These are phyloP conservation scores for Simplicillium sp. DNA, from an alignment of 2,329 filamentous ascomycete genomes.

Conservation along the genomic window DNA sequence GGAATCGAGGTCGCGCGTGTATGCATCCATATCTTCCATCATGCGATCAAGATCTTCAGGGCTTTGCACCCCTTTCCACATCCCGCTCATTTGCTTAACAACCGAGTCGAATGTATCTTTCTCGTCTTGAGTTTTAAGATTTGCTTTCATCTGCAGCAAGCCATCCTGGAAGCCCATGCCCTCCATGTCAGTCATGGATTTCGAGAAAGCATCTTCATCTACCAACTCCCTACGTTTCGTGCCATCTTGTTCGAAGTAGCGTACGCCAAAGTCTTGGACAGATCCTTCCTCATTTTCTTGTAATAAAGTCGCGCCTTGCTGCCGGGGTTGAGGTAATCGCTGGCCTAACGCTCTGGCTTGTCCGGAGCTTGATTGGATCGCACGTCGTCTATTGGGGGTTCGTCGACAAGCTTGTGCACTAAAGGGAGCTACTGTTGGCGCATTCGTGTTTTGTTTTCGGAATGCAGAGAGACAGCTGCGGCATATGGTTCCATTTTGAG, in stretches of 20 bases:
- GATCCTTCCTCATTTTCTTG: neutral
- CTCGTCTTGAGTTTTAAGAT: constrained; percentile 24
- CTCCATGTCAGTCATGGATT: constrained; percentile 25
- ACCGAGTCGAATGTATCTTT: constrained; percentile 23
- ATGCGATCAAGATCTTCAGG: constrained; percentile 14
- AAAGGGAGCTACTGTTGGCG: constrained; percentile 3
- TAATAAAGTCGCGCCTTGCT: too few relatives aligned
- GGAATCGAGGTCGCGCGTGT: constrained; percentile 23
- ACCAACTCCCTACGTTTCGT: constrained; percentile 25
- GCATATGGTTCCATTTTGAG: constrained; percentile 25
- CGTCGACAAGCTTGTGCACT: too few relatives aligned
- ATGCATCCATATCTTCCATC: constrained; percentile 21
- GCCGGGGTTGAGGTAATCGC: neutral
- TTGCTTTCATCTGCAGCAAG: constrained; percentile 26
- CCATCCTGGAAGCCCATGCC: constrained; percentile 24
- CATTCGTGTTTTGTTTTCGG: too few relatives aligned
- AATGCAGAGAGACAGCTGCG: constrained; percentile 20
- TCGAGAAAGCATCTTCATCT: constrained; percentile 28
- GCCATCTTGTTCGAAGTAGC: constrained; percentile 39
- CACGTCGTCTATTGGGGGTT: too few relatives aligned
- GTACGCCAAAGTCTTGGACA: constrained; percentile 21
- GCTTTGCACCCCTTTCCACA: constrained; percentile 6
- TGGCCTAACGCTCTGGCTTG: constrained; percentile 5
- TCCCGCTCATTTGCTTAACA: constrained; percentile 20
- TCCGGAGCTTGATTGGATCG: neutral